Base-by-base conservation (phyloP, 163 green algal species). In the Chlorella variabilis region DNA sequence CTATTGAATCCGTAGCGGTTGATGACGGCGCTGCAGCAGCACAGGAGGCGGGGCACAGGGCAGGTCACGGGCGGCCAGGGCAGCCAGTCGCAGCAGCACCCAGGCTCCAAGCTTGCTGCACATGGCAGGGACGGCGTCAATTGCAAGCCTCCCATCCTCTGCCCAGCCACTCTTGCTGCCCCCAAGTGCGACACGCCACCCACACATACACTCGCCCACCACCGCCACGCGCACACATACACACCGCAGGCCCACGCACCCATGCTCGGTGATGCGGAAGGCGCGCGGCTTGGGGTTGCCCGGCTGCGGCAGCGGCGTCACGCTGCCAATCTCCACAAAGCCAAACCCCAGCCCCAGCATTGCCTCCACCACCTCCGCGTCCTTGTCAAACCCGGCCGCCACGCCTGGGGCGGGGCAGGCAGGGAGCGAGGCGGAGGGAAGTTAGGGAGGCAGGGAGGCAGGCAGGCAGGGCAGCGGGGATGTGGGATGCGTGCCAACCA, bases 1-100 rank as follows among this genome's bases (percentile, higher is more conserved):
- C 87, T 97, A 89, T 99, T 99, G 93, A 99, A 99, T 58, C 97
- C 97, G 82, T 98, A 99, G 11, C 97, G 91, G 87, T 99, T 99
- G 83, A 99, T 98, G 42, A 96, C 91, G 17, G 94, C 96, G 61
- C 94, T 97, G 88, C 33, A 56, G 21, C 0, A n/a, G 25, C 5
- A 20, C 36, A 71, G 38, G 36, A 27, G 38, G 31, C n/a, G n/a
- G n/a, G n/a, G n/a, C n/a, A n/a, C n/a, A n/a, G n/a, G n/a, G n/a
- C n/a, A n/a, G n/a, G n/a, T n/a, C n/a, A n/a, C n/a, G n/a, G n/a
- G n/a, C n/a, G n/a, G n/a, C n/a, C n/a, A n/a, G n/a, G n/a, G n/a
- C n/a, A n/a, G n/a, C n/a, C n/a, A n/a, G n/a, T n/a, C n/a, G n/a
- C n/a, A n/a, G n/a, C n/a, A n/a, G n/a, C n/a, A n/a, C n/a, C n/a